Evolutionary conservation across 176 grass and related monocot genomes (phyloP).

Genomic region (Saccharum officinarum): DNA sequence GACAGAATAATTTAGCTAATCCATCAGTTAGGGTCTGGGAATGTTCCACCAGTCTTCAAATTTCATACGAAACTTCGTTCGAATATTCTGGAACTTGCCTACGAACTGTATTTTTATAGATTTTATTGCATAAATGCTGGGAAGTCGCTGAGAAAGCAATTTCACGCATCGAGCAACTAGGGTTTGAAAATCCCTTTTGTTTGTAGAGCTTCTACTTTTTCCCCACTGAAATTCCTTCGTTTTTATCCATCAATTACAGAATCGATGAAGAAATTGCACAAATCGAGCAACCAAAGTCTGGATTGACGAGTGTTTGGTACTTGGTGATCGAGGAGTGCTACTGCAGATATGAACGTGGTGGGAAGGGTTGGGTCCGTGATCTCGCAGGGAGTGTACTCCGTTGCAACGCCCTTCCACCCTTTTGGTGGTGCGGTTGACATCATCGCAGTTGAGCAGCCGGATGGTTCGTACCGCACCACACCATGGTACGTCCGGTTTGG

Average conservation of each 20-base stretch:
- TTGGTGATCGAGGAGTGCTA: constrained; percentile 12
- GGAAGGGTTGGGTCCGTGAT: constrained; percentile 86
- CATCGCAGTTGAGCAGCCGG: constrained; percentile 86
- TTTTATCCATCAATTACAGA: constrained; percentile 15
- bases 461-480: constrained; percentile 94
- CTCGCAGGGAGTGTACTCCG: constrained; percentile 94
- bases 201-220: background rate
- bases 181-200: background rate
- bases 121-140: background rate
- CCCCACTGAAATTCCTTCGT: background rate
- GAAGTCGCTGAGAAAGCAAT: background rate
- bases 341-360: constrained; percentile 79
- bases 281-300: constrained; percentile 10
- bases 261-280: constrained; percentile 7
- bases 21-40: constrained; percentile 18
- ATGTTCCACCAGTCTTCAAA: background rate
- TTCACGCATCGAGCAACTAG: background rate
- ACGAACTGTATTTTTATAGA: background rate
- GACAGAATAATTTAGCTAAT: background rate
- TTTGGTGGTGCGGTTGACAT: constrained; percentile 97
- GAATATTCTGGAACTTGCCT: background rate
- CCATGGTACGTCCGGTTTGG: constrained; percentile 99
- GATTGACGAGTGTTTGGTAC: constrained; percentile 26
- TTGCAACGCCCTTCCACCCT: constrained; percentile 94
- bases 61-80: background rate